Evolutionary conservation across 306 rosid species (phyloP).

Genomic region (Canavalia ensiformis): DNA sequence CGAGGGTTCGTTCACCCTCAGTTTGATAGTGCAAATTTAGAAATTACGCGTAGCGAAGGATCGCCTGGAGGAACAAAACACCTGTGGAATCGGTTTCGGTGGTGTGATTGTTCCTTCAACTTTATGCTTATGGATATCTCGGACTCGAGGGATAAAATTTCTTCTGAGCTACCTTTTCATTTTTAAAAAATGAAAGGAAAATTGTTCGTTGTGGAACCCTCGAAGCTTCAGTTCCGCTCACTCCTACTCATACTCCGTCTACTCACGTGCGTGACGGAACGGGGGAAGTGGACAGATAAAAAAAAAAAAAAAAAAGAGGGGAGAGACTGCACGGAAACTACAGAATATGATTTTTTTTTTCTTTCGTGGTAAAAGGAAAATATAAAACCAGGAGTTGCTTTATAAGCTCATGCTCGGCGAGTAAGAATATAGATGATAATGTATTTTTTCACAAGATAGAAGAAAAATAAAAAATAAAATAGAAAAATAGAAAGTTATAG

Average conservation of each 20-base stretch:
- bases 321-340: background rate
- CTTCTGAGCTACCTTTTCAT: background rate
- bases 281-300: too few relatives aligned
- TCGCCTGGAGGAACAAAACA: background rate
- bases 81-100: background rate
- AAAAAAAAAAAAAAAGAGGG: too few relatives aligned
- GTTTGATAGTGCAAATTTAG: background rate
- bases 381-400: too few relatives aligned
- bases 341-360: background rate
- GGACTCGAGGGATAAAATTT: background rate
- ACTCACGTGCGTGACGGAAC: too few relatives aligned
- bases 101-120: background rate
- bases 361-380: too few relatives aligned
- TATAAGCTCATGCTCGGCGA: too few relatives aligned
- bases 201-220: slow-evolving; percentile 10
- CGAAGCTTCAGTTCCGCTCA: background rate
- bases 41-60: background rate
- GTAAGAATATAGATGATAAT: too few relatives aligned
- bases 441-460: too few relatives aligned
- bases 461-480: too few relatives aligned
- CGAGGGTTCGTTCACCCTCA: background rate
- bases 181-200: background rate
- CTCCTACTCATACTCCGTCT: background rate
- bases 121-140: background rate
- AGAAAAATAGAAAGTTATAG: too few relatives aligned